Evolutionary conservation across 345 rosid genomes (phyloP), one percentile per base, ranked within the genome.

Genomic region (Cardiospermum halicacabum): DNA sequence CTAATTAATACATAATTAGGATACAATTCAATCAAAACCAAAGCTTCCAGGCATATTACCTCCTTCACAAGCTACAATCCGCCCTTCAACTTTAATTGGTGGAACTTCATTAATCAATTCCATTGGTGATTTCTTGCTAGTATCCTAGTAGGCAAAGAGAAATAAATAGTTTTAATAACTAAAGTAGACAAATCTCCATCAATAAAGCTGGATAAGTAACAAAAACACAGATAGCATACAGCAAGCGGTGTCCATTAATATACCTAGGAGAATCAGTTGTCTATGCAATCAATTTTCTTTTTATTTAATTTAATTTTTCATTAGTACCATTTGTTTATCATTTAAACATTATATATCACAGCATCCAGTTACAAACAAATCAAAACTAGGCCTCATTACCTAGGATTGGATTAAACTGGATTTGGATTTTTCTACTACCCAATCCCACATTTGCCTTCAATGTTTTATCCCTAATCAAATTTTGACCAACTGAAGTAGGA

Each of bases 21-120:
- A 22, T 63, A 50, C 26, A 51, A 36, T 22, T 27, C 6, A 13
- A 49, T 56, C 30, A 18, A 39, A 49, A 43, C 64, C 12, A 7
- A 53, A 40, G 45, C 12, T 40, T 28, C 0, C 26, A 37, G 40
- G 59, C 56, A 58, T 60, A 65, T 85, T 67, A 94, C 99, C 97
- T 84, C 99, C 99, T 79, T 91, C 99, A 69, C 99, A 91, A 58
- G 92, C 99, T 60, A 82, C 97, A 80, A 91, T 89, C 75, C 97
- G 85, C 76, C 92, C 99, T 74, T 81, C 89, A 71, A 94, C 91
- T 75, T 85, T 91, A 73, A 94, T 84, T 9, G 99, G 99, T 22
- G 99, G 97, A 71, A 94, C 95, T 79, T 94, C 99, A 68, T 84
- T 87, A 72, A 94, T 94, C 80, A 94, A 75, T 71, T 94, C 99